phyloP scores from a whole-genome alignment of 164 flowering plant species.

The Brasenia schreberi region DNA sequence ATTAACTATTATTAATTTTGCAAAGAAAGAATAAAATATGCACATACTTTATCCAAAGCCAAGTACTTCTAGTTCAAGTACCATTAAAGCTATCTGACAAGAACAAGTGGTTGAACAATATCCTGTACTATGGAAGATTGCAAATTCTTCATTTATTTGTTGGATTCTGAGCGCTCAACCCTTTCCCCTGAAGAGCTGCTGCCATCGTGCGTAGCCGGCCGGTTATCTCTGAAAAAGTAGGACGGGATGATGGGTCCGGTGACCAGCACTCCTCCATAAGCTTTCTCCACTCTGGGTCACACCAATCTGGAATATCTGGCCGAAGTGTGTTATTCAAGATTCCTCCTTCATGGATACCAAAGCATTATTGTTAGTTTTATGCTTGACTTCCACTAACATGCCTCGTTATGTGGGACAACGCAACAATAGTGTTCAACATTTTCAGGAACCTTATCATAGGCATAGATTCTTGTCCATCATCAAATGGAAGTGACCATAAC shows the following conservation, averaged over 20 bases:
- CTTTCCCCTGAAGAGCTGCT: constrained; percentile 24
- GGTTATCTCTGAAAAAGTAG: constrained; percentile 72
- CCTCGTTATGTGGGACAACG: no score
- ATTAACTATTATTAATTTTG: no score
- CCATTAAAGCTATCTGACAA: no score
- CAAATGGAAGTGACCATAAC: background rate
- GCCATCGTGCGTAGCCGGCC: constrained; percentile 48
- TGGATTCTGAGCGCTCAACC: constrained; percentile 2
- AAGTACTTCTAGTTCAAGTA: no score
- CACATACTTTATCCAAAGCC: no score
- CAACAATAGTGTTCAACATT: background rate
- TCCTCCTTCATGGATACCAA: constrained; percentile 37
- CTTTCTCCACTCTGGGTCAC: constrained; percentile 65
- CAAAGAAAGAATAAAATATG: no score
- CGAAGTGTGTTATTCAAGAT: constrained; percentile 67
- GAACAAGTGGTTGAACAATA: background rate
- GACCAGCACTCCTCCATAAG: constrained; percentile 90
- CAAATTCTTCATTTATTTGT: background rate
- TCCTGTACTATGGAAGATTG: background rate
- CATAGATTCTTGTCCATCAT: background rate
- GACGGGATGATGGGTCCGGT: constrained; percentile 52
- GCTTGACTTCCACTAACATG: no score
- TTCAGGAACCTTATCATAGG: background rate
- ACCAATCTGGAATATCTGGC: constrained; percentile 55
- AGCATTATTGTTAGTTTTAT: background rate